A percentile compares a stretch with the other conserved stretches of the same genome.
phyloP scores from a whole-genome alignment of 2,329 filamentous ascomycete genomes.

The Ilyonectria destructans region DNA sequence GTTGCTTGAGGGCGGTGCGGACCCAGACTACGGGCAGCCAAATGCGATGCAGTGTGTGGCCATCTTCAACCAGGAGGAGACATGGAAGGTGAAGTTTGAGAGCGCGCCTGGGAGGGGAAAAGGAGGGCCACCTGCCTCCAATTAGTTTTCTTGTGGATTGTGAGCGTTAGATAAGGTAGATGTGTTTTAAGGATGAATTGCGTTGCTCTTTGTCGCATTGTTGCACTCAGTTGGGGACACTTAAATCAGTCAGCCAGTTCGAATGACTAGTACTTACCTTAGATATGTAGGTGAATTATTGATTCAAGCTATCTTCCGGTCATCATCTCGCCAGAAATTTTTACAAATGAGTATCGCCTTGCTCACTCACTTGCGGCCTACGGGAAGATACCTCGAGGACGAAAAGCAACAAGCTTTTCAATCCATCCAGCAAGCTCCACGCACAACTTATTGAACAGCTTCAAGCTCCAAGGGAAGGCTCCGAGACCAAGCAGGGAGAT shows the following conservation, averaged over 20 bases:
- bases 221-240: background rate
- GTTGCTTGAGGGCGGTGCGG: slow-evolving; percentile 68
- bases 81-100: slow-evolving; percentile 67
- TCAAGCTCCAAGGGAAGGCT: background rate
- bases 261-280: too few relatives aligned
- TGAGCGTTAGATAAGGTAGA: background rate
- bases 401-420: background rate
- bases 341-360: background rate
- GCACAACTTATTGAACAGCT: background rate
- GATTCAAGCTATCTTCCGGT: too few relatives aligned
- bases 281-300: too few relatives aligned
- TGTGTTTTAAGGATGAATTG: background rate
- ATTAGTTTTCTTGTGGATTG: background rate
- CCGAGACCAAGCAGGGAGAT: background rate
- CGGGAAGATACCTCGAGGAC: background rate
- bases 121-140: slow-evolving; percentile 41
- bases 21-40: slow-evolving; percentile 68
- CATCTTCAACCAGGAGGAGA: slow-evolving; percentile 69
- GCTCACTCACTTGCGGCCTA: background rate
- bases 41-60: slow-evolving; percentile 65
- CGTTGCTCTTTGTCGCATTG: background rate
- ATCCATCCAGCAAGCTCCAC: background rate
- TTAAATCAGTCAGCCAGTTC: too few relatives aligned
- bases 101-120: slow-evolving; percentile 65
- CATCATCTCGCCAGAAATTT: too few relatives aligned